Conservation (phyloP, 2,329 filamentous ascomycete genomes). For the Trichoderma sp. region DNA sequence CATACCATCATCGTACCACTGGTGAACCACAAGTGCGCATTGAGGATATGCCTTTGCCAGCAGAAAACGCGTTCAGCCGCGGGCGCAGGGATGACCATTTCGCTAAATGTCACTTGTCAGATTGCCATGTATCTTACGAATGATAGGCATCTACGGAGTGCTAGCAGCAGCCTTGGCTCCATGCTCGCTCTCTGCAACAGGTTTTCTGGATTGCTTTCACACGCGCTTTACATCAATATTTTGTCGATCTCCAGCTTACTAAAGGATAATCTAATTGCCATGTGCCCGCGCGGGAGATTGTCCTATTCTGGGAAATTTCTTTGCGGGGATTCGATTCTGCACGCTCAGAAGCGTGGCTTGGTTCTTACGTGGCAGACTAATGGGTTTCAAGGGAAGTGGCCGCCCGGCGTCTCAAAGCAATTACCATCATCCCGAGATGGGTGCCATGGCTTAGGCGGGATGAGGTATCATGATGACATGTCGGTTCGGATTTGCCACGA, state of each 20-base stretch:
- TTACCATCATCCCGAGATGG: neutral
- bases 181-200: neutral
- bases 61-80: neutral
- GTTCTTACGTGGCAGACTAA: conserved; percentile 8
- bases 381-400: neutral
- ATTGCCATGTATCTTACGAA: neutral
- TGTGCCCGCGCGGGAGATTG: neutral
- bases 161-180: neutral
- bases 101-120: neutral
- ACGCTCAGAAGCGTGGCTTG: neutral
- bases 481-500: neutral
- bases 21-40: neutral
- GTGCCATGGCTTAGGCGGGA: neutral
- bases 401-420: neutral
- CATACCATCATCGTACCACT: neutral
- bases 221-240: neutral
- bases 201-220: neutral
- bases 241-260: neutral
- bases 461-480: conserved; percentile 4
- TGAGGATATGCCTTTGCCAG: neutral
- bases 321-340: neutral
- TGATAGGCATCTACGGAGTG: neutral
- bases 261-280: neutral
- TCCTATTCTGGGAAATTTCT: neutral
- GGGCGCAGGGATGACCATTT: neutral